phyloP scores from a whole-genome alignment of 345 rosid species.

The Salix suchowensis region DNA sequence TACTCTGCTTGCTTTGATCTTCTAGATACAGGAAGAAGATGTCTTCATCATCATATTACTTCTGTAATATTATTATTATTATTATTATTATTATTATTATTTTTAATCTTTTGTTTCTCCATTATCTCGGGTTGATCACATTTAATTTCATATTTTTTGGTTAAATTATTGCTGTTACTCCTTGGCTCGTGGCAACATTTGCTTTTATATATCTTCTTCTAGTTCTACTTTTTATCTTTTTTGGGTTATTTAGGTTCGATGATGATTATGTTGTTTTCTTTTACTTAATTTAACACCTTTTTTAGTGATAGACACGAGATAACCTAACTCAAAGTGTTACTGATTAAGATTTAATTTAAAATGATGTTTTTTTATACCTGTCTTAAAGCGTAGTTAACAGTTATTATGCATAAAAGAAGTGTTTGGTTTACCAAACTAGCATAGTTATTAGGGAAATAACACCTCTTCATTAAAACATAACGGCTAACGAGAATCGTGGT shows the following conservation, averaged over 20 bases:
- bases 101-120: slow-evolving; percentile 3
- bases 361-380: no score
- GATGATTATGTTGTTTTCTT: background rate
- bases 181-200: background rate
- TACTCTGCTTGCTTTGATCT: slow-evolving; percentile 34
- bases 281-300: background rate
- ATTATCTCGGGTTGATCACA: background rate
- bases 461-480: no score
- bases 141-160: background rate
- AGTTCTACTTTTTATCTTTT: background rate
- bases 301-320: background rate
- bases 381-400: no score
- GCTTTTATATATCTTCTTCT: background rate
- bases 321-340: no score
- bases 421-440: no score
- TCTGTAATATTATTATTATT: background rate
- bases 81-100: background rate
- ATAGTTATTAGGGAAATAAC: no score
- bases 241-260: background rate
- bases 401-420: no score
- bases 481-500: no score
- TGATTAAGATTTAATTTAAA: no score
- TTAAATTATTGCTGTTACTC: background rate
- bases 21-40: slow-evolving; percentile 21
- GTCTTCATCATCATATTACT: background rate